Evolutionary conservation across 768 basidiomycete genomes (phyloP), one percentile per base, ranked within the genome.

Genomic region (Amanita polypyramis): DNA sequence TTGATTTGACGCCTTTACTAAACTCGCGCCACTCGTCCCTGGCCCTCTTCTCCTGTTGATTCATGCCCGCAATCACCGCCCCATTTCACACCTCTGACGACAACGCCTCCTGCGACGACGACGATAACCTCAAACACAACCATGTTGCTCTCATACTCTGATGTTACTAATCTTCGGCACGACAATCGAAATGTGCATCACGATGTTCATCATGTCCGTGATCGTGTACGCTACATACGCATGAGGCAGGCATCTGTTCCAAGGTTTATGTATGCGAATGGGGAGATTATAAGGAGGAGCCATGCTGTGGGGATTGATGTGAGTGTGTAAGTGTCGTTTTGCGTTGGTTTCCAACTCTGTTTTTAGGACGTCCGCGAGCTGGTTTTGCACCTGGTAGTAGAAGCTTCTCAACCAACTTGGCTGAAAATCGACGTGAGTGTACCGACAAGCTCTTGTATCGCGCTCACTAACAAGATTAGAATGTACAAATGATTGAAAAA

Each of bases 321-420:
- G 55, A 51, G 83, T 73, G 25, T 27, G 25, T 9, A 1, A 19
- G 25, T 10, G 19, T 9, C 25, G n/a, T 30, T 5, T 3, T 5
- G 8, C 23, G 19, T 10, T 20, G 7, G 12, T 32, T 32, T 11
- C 9, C 12, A 7, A 15, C 4, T 27, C 14, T 27, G 17, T 40
- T 14, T 17, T 11, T 43, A 96, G 93, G 92, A 96, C 58, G 70
- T 97, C 17, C 76, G 95, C 30, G 93, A 97, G 57, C 71, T 97
- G 15, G 73, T 85, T 8, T 66, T 97, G 2, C 87, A 96, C 55
- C 68, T 95, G 39, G 65, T 83, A 20, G 85, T 85, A 0, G 90
- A 94, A 57, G 81, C 79, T 14, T 81, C 85, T n/a, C 82, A 86
- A 1, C 84, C 85, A 0, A 80, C 80, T 47, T 97, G 93, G 93